Evolutionary conservation across 2,329 filamentous ascomycete species (phyloP).

Genomic region (Monosporascus sp.): DNA sequence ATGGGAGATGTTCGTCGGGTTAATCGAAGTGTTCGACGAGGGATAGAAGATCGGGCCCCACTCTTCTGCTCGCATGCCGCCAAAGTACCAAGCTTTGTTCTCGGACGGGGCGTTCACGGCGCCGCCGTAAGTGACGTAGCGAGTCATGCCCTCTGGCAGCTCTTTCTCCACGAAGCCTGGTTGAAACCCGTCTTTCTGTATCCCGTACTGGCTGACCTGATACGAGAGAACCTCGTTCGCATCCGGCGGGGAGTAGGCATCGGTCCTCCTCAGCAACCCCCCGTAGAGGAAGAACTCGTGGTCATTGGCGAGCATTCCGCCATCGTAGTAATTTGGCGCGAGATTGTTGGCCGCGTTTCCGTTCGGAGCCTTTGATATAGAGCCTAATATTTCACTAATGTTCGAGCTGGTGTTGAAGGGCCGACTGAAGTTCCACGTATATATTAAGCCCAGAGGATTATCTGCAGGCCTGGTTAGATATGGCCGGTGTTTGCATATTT

Average conservation of each 20-base stretch:
- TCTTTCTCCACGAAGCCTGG: constrained; percentile 35
- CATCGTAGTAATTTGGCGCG: constrained; percentile 54
- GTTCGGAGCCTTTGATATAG: constrained; percentile 40
- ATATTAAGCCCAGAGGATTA: constrained; percentile 48
- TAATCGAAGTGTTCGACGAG: constrained; percentile 26
- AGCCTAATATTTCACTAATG: constrained; percentile 44
- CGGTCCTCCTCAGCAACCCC: constrained; percentile 40
- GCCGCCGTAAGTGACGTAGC: constrained; percentile 61
- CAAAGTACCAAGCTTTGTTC: constrained; percentile 67
- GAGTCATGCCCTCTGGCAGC: constrained; percentile 45
- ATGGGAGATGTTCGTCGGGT: constrained; percentile 44
- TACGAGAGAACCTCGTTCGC: constrained; percentile 44
- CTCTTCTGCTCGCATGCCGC: constrained; percentile 49
- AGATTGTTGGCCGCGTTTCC: constrained; percentile 43
- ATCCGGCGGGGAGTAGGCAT: constrained; percentile 32
- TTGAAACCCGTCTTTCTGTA: constrained; percentile 35
- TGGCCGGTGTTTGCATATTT: background rate
- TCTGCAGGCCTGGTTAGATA: constrained; percentile 29
- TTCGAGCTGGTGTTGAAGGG: constrained; percentile 51
- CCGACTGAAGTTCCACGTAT: constrained; percentile 52
- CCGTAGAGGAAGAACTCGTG: constrained; percentile 60
- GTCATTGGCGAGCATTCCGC: constrained; percentile 61
- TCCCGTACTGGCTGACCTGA: constrained; percentile 46
- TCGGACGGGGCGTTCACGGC: constrained; percentile 62
- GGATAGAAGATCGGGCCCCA: constrained; percentile 44